Base-by-base conservation (phyloP, 2,329 filamentous ascomycete species). In the Colletotrichum paranaense region DNA sequence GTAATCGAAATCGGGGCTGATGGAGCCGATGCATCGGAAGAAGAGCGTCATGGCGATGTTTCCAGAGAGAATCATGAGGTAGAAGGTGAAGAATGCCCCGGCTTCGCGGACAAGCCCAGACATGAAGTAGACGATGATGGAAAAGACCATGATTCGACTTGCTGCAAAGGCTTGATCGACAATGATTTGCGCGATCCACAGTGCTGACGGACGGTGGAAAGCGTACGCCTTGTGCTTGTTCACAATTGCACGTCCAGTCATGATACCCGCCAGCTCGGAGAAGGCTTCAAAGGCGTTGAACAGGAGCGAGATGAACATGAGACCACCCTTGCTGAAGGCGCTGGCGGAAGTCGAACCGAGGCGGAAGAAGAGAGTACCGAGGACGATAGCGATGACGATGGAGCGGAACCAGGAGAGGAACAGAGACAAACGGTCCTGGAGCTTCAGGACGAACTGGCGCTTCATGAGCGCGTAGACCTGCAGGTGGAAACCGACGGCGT, bases 241-340 rank as follows among this genome's bases (percentile, higher is more conserved):
- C 73, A 97, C 89, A 49, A 97, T 93, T 0, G 92, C 88, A 9
- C 95, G 88, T 1, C 92, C 94, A 19, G 92, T 84, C 93, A 97
- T 96, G 1, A 92, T 93, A 12, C 88, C 88, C 0, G 88, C 92
- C 0, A 97, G 83, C 81, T 97, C 94, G 0, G 92, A 90, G 79
- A 97, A 95, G 28, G 94, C 93, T 79, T 95, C 92, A 82, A 97
- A 96, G n/a, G 93, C 93, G 80, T 96, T 96, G 87, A 96, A 96
- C 5, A 97, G 84, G 1, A 97, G 88, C 26, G 93, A 86, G 67
- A 95, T 91, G 83, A 97, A 97, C 63, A 97, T 86, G 1, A 96
- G 89, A 85, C 94, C 94, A 75, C 94, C 94, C 80, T 94, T 91
- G 76, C 92, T 93, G 82, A 97, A 97, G 3, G 94, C 93, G 52